Evolutionary conservation across 495 filamentous ascomycete genomes (phyloP).

Genomic region (Trichoderma asperelloides): DNA sequence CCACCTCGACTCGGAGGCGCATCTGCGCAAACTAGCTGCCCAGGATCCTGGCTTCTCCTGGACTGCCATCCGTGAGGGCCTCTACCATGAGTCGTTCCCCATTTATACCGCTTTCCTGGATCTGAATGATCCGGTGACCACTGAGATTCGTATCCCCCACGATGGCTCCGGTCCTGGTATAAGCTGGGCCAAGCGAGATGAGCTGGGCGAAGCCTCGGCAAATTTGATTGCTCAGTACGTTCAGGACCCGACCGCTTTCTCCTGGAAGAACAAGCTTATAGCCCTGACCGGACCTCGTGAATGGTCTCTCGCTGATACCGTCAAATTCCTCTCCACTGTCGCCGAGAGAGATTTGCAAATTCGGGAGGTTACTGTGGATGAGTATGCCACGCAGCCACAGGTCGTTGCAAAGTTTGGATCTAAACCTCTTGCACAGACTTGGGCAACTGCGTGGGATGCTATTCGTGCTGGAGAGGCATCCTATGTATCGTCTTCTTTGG

Average conservation of each 20-base stretch:
- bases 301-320: conserved; percentile 32
- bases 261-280: conserved; percentile 28
- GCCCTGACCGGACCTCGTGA: conserved; percentile 32
- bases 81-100: conserved; percentile 61
- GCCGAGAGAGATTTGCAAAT: conserved; percentile 25
- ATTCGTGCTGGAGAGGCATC: conserved; percentile 34
- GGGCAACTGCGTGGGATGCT: conserved; percentile 36
- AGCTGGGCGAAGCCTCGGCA: conserved; percentile 40
- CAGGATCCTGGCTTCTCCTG: conserved; percentile 20
- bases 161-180: conserved; percentile 36
- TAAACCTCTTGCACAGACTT: conserved; percentile 18
- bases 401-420: conserved; percentile 16
- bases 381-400: conserved; percentile 29
- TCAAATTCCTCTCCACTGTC: conserved; percentile 25
- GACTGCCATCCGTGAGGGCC: conserved; percentile 51
- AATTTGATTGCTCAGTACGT: conserved; percentile 29
- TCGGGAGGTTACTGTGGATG: conserved; percentile 29
- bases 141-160: conserved; percentile 43
- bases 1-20: conserved; percentile 54
- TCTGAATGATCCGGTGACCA: conserved; percentile 15
- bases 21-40: conserved; percentile 33
- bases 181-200: conserved; percentile 45
- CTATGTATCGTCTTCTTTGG: conserved; percentile 23
- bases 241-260: conserved; percentile 15
- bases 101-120: conserved; percentile 60